Evolutionary conservation across 1,284 basidiomycete genomes (phyloP).

Genomic region (Somion occarium): DNA sequence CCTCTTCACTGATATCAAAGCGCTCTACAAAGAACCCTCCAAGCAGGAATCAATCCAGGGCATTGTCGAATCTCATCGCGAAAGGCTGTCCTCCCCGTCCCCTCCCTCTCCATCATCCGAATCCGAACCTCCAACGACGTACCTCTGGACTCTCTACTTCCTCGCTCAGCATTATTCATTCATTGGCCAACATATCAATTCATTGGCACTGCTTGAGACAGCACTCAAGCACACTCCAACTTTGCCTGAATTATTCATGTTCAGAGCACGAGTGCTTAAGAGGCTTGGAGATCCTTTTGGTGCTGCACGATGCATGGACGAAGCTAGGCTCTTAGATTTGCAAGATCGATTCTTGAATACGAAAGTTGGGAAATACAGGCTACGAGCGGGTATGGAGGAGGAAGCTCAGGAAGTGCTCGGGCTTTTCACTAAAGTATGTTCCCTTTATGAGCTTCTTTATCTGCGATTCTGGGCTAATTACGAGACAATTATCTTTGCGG

Average conservation of each 20-base stretch:
- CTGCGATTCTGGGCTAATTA: too few relatives aligned
- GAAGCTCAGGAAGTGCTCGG: slow-evolving; percentile 75
- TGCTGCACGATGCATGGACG: slow-evolving; percentile 77
- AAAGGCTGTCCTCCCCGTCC: slow-evolving; percentile 25
- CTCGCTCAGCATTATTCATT: slow-evolving; percentile 89
- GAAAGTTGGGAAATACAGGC: slow-evolving; percentile 89
- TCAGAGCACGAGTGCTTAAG: slow-evolving; percentile 84
- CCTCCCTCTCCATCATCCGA: slow-evolving; percentile 28
- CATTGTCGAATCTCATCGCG: slow-evolving; percentile 57
- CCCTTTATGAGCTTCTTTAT: background rate
- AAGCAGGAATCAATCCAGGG: slow-evolving; percentile 73
- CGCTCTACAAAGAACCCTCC: slow-evolving; percentile 63
- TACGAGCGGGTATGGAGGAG: slow-evolving; percentile 75
- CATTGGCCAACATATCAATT: slow-evolving; percentile 47
- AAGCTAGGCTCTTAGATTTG: slow-evolving; percentile 83
- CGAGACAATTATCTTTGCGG: slow-evolving; percentile 3
- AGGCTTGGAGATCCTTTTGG: slow-evolving; percentile 78
- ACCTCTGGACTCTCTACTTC: slow-evolving; percentile 96
- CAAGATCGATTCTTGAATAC: slow-evolving; percentile 97
- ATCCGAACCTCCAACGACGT: slow-evolving; percentile 71
- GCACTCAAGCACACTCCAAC: slow-evolving; percentile 89
- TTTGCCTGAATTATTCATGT: slow-evolving; percentile 86
- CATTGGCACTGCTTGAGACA: slow-evolving; percentile 63
- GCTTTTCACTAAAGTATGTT: slow-evolving; percentile 81
- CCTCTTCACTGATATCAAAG: slow-evolving; percentile 90